Evolutionary conservation across 768 basidiomycete species (phyloP), one percentile per base, ranked within the genome.

Genomic region (Russula sp.): DNA sequence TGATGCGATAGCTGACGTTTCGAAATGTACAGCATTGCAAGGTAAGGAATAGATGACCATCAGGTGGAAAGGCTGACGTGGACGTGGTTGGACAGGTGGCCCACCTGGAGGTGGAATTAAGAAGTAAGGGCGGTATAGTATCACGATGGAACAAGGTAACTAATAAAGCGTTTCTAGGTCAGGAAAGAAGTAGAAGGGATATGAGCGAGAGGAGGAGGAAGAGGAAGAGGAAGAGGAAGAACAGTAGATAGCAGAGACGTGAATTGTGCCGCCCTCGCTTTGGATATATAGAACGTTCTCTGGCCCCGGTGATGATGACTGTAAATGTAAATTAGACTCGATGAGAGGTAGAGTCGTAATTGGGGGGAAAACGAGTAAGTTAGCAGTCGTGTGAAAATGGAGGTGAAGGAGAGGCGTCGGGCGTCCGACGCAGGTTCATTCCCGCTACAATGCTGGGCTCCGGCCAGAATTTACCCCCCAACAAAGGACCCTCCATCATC

Each of bases 61-160:
- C 62, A 32, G 20, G 9, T 46, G n/a, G 11, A n/a, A n/a, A 32
- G 32, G 67, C 65, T 65, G 61, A 63, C 62, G 50, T 44, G 63
- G 30, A 49, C 56, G 14, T 44, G 34, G 20, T 18, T 44, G 49
- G 28, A 55, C 65, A 90, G 90, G 83, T 66, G 90, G 90, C 24
- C 78, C 88, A 11, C 80, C 86, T 59, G 84, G 84, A 57, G 85
- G 83, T 50, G 90, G 92, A 28, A 91, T 93, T 81, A 92, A 93
- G 83, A 93, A 93, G 91, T 92, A 76, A 70, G 88, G 10, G 34
- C 49, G 50, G 52, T 50, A 62, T 36, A 30, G 63, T 62, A 54
- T 7, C 26, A 38, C 14, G 20, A 13, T 9, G n/a, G 16, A 22
- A 40, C 4, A 24, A 40, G n/a, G 13, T 16, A 53, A 11, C 61